Evolutionary conservation across 345 rosid genomes (phyloP).

Genomic region (Stellera chamaejasme): DNA sequence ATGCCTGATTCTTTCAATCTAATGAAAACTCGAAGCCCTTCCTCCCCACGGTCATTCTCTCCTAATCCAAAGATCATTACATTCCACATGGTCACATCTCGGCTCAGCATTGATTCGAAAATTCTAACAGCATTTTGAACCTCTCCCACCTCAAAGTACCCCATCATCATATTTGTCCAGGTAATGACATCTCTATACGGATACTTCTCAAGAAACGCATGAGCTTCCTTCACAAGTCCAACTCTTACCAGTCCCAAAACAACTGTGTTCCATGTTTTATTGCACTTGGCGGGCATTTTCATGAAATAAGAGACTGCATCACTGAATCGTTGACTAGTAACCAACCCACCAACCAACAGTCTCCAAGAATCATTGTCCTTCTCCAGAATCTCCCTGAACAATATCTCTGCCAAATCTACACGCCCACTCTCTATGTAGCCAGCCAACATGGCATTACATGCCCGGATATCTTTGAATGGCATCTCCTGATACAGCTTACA

Average conservation of each 20-base stretch:
- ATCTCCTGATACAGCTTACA: slow-evolving; percentile 24
- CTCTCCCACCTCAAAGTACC: slow-evolving; percentile 28
- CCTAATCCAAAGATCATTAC: slow-evolving; percentile 34
- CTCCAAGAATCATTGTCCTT: slow-evolving; percentile 33
- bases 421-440: slow-evolving; percentile 21
- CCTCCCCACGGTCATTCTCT: slow-evolving; percentile 29
- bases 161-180: slow-evolving; percentile 31
- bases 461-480: slow-evolving; percentile 30
- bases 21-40: slow-evolving; percentile 27
- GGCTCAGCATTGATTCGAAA: slow-evolving; percentile 19
- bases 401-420: slow-evolving; percentile 19
- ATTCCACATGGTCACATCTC: slow-evolving; percentile 31
- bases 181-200: slow-evolving; percentile 22
- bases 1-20: slow-evolving; percentile 25
- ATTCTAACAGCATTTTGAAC: slow-evolving; percentile 18
- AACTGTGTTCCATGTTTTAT: slow-evolving; percentile 25
- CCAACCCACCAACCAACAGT: slow-evolving; percentile 21
- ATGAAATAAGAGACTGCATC: slow-evolving; percentile 19
- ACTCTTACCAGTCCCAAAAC: slow-evolving; percentile 22
- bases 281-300: slow-evolving; percentile 32
- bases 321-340: slow-evolving; percentile 8
- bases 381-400: slow-evolving; percentile 21
- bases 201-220: slow-evolving; percentile 24
- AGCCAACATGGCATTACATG: slow-evolving; percentile 30
- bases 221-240: slow-evolving; percentile 28